Percentiles rank a stretch among this genome's conserved stretches.
These are phyloP conservation scores for Bisporella sp. DNA, from an alignment of 2,329 filamentous ascomycete species.

Conservation along the genomic window DNA sequence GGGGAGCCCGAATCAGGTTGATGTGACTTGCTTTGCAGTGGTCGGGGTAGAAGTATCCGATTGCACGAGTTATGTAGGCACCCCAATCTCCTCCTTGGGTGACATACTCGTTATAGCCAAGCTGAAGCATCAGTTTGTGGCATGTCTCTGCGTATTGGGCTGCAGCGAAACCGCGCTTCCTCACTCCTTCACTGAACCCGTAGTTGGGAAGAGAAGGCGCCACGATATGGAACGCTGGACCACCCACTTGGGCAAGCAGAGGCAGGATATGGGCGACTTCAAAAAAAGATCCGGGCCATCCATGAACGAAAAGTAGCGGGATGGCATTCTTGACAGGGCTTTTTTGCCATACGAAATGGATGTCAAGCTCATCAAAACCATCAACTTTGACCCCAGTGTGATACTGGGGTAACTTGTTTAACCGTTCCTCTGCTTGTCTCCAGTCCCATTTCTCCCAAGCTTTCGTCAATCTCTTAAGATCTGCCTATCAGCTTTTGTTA, in stretches of 20 bases:
- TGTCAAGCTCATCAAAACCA: constrained; percentile 50
- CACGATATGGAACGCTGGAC: constrained; percentile 31
- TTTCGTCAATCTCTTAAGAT: constrained; percentile 50
- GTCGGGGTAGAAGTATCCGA: constrained; percentile 51
- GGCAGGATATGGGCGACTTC: constrained; percentile 10
- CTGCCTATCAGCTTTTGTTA: constrained; percentile 22
- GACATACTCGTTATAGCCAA: constrained; percentile 56
- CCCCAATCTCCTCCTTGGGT: constrained; percentile 68
- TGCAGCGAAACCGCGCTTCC: constrained; percentile 43
- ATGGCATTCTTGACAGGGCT: constrained; percentile 44
- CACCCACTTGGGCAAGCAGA: constrained; percentile 11
- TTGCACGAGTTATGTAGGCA: constrained; percentile 54
- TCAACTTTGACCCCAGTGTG: constrained; percentile 44
- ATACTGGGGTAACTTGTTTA: constrained; percentile 55
- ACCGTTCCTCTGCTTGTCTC: constrained; percentile 47
- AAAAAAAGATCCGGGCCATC: constrained; percentile 33
- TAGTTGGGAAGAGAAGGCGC: constrained; percentile 49
- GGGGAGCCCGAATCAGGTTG: constrained; percentile 8
- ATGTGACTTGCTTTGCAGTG: constrained; percentile 44
- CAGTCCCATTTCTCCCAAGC: constrained; percentile 58
- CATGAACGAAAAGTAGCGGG: constrained; percentile 54
- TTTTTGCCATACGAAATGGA: constrained; percentile 58
- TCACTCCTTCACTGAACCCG: constrained; percentile 34
- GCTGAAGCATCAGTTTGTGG: constrained; percentile 59
- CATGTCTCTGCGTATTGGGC: constrained; percentile 57